Conservation (phyloP, 148 eudicot species). For the Camellia sinensis region DNA sequence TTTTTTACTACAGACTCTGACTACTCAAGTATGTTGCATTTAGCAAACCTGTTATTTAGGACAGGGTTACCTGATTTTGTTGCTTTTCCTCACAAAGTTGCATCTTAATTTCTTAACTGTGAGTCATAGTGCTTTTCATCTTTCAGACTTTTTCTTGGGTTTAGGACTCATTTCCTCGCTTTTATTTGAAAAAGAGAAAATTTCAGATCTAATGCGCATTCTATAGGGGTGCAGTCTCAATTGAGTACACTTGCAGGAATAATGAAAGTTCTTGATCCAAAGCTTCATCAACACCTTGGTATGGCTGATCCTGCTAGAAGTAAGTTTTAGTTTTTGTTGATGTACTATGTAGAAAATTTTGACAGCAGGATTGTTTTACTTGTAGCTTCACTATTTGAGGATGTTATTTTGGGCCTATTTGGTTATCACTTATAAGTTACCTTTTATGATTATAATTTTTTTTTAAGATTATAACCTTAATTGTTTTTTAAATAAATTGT, state of each 20-base stretch:
- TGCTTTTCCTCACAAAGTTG: constrained; percentile 6
- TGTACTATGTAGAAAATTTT: not conserved
- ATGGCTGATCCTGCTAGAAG: constrained; percentile 25
- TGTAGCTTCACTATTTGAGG: constrained; percentile 1
- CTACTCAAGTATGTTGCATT: not conserved
- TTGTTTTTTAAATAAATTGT: too few relatives aligned
- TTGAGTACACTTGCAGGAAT: constrained; percentile 71
- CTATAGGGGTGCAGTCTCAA: constrained; percentile 73
- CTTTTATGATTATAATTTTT: not conserved
- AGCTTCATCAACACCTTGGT: constrained; percentile 93
- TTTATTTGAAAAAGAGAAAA: constrained; percentile 66
- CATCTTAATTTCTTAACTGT: not conserved
- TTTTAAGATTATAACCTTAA: not conserved
- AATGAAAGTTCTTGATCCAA: constrained; percentile 84
- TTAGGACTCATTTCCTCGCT: constrained; percentile 13
- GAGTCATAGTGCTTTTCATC: not conserved
- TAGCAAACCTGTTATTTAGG: not conserved
- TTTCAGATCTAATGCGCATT: constrained; percentile 68
- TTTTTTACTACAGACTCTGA: not conserved
- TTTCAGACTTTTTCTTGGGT: not conserved
- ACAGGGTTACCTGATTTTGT: constrained; percentile 16
- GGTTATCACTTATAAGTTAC: not conserved
- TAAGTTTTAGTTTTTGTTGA: not conserved
- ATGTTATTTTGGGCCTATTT: not conserved
- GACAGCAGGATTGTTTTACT: not conserved